phyloP scores from a whole-genome alignment of 306 rosid species.

The Gleditsia sinensis region DNA sequence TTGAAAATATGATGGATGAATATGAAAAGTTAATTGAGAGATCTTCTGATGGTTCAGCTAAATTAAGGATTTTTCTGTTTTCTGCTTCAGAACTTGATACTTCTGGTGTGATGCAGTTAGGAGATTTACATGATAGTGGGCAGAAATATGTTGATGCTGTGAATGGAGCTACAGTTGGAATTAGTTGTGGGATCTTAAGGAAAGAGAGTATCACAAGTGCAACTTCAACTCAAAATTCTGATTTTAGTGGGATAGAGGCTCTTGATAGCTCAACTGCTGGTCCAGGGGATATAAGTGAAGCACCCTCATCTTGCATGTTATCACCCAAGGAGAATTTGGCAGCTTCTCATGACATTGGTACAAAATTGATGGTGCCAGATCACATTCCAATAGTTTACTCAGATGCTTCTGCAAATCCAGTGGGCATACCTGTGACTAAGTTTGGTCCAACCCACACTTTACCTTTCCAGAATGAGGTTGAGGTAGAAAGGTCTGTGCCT shows the following conservation, averaged over 20 bases:
- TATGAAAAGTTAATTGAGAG: constrained; percentile 72
- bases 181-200: constrained; percentile 45
- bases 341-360: constrained; percentile 43
- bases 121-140: constrained; percentile 60
- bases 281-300: constrained; percentile 54
- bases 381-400: constrained; percentile 41
- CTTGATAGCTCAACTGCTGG: constrained; percentile 47
- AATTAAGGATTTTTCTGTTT: constrained; percentile 76
- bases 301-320: constrained; percentile 34
- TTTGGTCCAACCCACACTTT: constrained; percentile 42
- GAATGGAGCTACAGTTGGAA: constrained; percentile 63
- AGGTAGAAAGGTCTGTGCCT: constrained; percentile 57
- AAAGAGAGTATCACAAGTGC: constrained; percentile 76
- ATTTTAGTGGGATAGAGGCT: constrained; percentile 65
- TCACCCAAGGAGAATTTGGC: constrained; percentile 50
- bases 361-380: constrained; percentile 47
- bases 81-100: constrained; percentile 65
- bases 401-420: constrained; percentile 45
- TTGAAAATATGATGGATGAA: constrained; percentile 95
- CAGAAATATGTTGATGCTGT: constrained; percentile 83
- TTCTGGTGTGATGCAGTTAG: constrained; percentile 47
- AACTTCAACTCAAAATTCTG: constrained; percentile 80
- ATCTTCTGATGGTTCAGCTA: constrained; percentile 78
- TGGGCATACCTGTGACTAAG: constrained; percentile 41
- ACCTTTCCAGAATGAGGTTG: constrained; percentile 51